A percentile compares a stretch with the other conserved stretches of the same genome.
Conservation (phyloP, 2,329 filamentous ascomycete species). For the Colletotrichum brevisporum region DNA sequence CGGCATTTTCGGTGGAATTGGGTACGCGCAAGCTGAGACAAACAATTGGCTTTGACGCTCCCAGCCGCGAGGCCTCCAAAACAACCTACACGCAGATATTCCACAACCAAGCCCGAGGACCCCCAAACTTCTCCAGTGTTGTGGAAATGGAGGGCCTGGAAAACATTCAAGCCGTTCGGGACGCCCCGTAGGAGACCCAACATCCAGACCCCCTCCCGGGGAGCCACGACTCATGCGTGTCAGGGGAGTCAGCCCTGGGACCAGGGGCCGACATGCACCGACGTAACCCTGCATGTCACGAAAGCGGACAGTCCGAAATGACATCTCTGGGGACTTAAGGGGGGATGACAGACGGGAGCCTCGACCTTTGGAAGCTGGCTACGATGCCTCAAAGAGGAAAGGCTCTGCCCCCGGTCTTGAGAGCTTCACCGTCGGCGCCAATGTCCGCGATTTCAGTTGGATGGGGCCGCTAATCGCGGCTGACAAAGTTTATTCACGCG, state of each 20-base stretch:
- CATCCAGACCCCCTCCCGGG: background rate
- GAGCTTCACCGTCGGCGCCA: background rate
- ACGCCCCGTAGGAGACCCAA: background rate
- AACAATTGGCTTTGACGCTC: background rate
- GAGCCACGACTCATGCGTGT: slow-evolving; percentile 28
- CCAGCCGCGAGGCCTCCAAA: slow-evolving; percentile 9
- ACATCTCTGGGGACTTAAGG: background rate
- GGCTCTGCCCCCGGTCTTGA: background rate
- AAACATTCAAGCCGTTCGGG: slow-evolving; percentile 16
- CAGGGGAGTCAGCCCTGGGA: slow-evolving; percentile 1
- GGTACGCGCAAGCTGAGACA: slow-evolving; percentile 31
- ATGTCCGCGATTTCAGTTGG: background rate
- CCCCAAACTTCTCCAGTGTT: background rate
- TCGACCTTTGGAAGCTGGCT: background rate
- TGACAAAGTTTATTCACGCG: background rate
- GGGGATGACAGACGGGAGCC: background rate
- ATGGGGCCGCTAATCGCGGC: background rate
- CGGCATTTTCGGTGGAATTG: slow-evolving; percentile 16
- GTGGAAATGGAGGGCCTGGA: background rate
- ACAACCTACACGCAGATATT: background rate
- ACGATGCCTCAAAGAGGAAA: background rate
- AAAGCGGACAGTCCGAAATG: slow-evolving; percentile 24
- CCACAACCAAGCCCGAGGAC: background rate
- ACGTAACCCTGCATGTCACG: slow-evolving; percentile 6
- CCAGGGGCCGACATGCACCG: slow-evolving; percentile 2